phyloP scores from a whole-genome alignment of 2,329 filamentous ascomycete genomes.

The Colletotrichum gloeosporioides region DNA sequence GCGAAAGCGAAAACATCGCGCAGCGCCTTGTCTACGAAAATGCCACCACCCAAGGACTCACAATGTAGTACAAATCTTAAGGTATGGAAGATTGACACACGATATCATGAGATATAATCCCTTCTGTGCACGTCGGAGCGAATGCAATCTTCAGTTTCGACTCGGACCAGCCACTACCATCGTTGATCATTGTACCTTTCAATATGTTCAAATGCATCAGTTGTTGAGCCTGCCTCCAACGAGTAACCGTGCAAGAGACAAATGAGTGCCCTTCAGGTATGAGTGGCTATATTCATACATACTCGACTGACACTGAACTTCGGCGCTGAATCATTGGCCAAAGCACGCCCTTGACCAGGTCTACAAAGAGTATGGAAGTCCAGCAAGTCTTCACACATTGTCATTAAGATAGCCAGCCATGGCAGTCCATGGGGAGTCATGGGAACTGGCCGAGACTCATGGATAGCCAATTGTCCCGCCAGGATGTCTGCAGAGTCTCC shows the following conservation, averaged over 20 bases:
- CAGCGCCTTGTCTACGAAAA: background rate
- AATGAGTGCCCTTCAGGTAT: background rate
- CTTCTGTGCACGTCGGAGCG: background rate
- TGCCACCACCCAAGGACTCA: background rate
- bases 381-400: background rate
- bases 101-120: background rate
- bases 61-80: background rate
- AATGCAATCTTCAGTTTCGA: background rate
- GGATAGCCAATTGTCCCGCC: background rate
- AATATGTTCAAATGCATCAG: background rate
- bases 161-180: background rate
- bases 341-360: background rate
- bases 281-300: background rate
- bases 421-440: background rate
- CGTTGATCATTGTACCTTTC: background rate
- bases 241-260: background rate
- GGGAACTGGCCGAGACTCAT: background rate
- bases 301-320: background rate
- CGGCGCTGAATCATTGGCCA: background rate
- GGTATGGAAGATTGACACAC: background rate
- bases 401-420: background rate
- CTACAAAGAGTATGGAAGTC: background rate
- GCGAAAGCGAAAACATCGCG: background rate
- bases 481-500: background rate
- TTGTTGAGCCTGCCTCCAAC: background rate